These are phyloP conservation scores for Cercospora zeina DNA, from an alignment of 2,329 filamentous ascomycete species.

Conservation along the genomic window DNA sequence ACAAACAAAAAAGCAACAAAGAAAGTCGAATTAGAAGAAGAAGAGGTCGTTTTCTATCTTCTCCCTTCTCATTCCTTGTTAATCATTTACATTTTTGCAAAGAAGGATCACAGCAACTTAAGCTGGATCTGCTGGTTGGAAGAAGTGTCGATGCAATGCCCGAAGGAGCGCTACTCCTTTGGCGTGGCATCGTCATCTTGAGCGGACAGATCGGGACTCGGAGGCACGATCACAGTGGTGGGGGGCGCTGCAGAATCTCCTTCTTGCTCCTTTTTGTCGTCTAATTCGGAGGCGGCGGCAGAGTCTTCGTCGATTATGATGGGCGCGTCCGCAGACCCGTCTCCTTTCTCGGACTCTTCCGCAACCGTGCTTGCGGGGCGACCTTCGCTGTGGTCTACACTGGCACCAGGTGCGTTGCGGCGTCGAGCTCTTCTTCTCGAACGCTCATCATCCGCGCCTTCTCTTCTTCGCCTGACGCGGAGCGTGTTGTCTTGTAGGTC, in stretches of 20 bases:
- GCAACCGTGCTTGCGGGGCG: constrained; percentile 42
- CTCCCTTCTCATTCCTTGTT: not conserved
- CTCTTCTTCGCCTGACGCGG: constrained; percentile 63
- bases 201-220: constrained; percentile 16
- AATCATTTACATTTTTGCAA: not conserved
- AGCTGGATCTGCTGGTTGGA: not conserved
- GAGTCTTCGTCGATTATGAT: constrained; percentile 13
- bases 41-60: not conserved
- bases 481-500: constrained; percentile 40
- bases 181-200: constrained; percentile 14
- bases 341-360: constrained; percentile 31
- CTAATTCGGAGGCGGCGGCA: not conserved
- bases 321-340: constrained; percentile 13
- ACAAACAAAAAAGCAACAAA: constrained; percentile 1
- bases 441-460: constrained; percentile 78
- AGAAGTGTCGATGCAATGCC: not conserved
- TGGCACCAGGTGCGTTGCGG: constrained; percentile 35
- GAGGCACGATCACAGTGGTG: constrained; percentile 21
- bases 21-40: not conserved
- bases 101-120: constrained; percentile 2
- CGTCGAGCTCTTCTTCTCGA: constrained; percentile 63
- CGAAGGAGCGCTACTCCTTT: constrained; percentile 11
- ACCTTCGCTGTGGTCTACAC: constrained; percentile 33
- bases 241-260: constrained; percentile 6
- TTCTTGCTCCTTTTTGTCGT: constrained; percentile 9